Evolutionary conservation across 139 green algal genomes (phyloP).

Genomic region (Tetradesmus obliquus): DNA sequence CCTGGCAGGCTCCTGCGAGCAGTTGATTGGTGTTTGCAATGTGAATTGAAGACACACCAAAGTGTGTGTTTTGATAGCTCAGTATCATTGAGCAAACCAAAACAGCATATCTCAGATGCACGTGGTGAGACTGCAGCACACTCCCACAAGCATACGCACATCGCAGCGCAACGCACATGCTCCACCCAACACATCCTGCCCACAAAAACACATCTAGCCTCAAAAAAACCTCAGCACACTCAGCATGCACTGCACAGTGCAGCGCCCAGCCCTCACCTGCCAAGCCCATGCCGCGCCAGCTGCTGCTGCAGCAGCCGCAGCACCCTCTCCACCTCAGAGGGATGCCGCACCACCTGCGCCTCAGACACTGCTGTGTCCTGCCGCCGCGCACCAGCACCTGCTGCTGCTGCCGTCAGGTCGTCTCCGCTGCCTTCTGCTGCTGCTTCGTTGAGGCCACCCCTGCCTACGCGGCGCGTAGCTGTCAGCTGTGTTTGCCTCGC

Average conservation of each 20-base stretch:
- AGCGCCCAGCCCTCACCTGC: neutral
- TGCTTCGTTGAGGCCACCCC: slow-evolving; percentile 68
- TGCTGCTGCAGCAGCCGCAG: slow-evolving; percentile 62
- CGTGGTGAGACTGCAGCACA: no score
- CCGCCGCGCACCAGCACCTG: neutral
- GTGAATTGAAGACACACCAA: neutral
- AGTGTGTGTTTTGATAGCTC: no score
- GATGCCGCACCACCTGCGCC: slow-evolving; percentile 65
- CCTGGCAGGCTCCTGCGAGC: slow-evolving; percentile 28
- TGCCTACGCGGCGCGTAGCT: slow-evolving; percentile 53
- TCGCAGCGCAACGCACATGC: no score
- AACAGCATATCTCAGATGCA: no score
- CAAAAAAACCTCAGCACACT: no score
- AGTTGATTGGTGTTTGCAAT: neutral
- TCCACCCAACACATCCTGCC: no score
- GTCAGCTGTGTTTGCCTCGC: slow-evolving; percentile 52
- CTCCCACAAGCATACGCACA: no score
- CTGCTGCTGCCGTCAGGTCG: slow-evolving; percentile 5
- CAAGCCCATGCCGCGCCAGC: slow-evolving; percentile 10
- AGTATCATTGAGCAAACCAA: no score
- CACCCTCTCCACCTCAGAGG: slow-evolving; percentile 76
- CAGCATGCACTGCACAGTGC: neutral
- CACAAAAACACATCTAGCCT: no score
- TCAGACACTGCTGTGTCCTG: slow-evolving; percentile 49
- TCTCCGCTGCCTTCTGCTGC: neutral